Conservation (phyloP, 805 yeast species). For the Zygotorulaspora florentina region DNA sequence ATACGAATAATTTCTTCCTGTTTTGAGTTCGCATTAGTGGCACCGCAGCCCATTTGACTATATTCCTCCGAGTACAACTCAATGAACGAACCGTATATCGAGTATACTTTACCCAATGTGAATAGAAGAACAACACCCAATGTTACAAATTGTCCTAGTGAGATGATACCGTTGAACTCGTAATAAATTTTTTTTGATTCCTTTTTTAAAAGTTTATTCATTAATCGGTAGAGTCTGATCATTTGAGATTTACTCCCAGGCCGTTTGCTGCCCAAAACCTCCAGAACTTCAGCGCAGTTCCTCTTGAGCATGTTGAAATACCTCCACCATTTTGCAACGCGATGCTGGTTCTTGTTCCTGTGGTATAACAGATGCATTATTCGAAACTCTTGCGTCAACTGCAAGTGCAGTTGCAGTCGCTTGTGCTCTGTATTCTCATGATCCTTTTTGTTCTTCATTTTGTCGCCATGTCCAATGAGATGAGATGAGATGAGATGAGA, state of each 20-base stretch:
- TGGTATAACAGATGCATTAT: conserved; percentile 62
- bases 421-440: neutral
- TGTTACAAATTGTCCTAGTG: conserved; percentile 71
- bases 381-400: conserved; percentile 47
- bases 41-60: conserved; percentile 17
- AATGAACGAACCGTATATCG: conserved; percentile 18
- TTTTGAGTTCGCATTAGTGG: neutral
- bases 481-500: no score
- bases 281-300: conserved; percentile 22
- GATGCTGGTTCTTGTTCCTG: conserved; percentile 73
- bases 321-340: conserved; percentile 72
- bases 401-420: neutral
- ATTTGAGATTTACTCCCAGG: conserved; percentile 11
- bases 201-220: conserved; percentile 32
- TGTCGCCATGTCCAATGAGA: neutral
- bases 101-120: conserved; percentile 43
- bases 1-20: no score
- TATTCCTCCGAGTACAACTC: conserved; percentile 18
- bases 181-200: conserved; percentile 50
- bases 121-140: conserved; percentile 71
- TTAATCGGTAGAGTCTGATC: conserved; percentile 12
- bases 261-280: conserved; percentile 34
- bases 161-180: conserved; percentile 61
- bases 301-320: conserved; percentile 61
- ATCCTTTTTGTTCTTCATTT: neutral